A percentile compares a stretch with the other conserved stretches of the same genome.
Conservation (phyloP, 345 rosid genomes). For the Orychophragmus violaceus region DNA sequence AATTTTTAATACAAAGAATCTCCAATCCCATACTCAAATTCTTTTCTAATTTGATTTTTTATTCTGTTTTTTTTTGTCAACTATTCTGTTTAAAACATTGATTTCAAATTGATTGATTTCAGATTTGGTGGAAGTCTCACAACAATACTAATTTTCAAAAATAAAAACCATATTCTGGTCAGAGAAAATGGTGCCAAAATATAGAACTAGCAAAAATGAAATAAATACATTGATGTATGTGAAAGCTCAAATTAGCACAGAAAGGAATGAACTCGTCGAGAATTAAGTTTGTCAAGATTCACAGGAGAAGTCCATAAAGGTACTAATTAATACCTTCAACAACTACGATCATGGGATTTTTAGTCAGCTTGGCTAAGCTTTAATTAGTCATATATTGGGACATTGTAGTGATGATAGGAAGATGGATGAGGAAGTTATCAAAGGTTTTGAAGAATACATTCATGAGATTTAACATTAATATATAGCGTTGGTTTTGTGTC, state of each 20-base stretch:
- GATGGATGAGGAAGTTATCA: neutral
- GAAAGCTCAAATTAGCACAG: neutral
- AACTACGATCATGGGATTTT: neutral
- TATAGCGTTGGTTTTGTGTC: neutral
- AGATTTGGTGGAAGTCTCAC: too few relatives aligned
- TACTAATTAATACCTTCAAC: neutral
- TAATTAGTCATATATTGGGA: neutral
- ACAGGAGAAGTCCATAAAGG: neutral
- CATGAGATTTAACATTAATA: neutral
- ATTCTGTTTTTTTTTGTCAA: too few relatives aligned
- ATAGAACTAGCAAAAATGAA: neutral
- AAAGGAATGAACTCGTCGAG: neutral
- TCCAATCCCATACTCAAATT: too few relatives aligned
- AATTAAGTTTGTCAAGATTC: neutral
- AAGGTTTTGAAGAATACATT: neutral
- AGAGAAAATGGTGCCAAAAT: neutral
- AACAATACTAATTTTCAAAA: too few relatives aligned
- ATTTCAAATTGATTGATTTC: too few relatives aligned
- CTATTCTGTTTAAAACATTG: too few relatives aligned
- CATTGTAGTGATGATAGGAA: neutral
- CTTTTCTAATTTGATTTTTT: too few relatives aligned
- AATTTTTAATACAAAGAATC: too few relatives aligned
- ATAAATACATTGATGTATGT: neutral
- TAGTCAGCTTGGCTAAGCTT: neutral
- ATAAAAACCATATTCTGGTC: neutral